A percentile compares a stretch with the other conserved stretches of the same genome.
phyloP scores from a whole-genome alignment of 345 rosid species.

The Dipteronia dyeriana region DNA sequence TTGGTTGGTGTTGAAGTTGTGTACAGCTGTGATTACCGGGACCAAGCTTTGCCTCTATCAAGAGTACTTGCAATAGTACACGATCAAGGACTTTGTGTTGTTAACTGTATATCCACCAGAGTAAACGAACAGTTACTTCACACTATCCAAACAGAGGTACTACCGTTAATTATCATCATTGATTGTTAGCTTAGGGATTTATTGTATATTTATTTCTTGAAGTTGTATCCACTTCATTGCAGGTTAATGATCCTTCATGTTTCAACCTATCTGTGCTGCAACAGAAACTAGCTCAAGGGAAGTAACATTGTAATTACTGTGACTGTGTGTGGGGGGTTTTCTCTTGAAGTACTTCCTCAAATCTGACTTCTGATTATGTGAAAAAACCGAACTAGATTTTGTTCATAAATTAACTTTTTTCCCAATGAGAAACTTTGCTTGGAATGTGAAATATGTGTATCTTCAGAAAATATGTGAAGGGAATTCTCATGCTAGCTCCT shows the following conservation, averaged over 20 bases:
- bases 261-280: slow-evolving; percentile 31
- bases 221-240: slow-evolving; percentile 21
- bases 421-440: neutral
- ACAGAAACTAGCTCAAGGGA: slow-evolving; percentile 33
- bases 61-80: slow-evolving; percentile 43
- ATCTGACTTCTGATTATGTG: slow-evolving; percentile 6
- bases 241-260: slow-evolving; percentile 48
- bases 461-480: neutral
- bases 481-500: neutral
- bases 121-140: slow-evolving; percentile 46
- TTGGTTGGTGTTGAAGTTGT: slow-evolving; percentile 54
- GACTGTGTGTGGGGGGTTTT: neutral
- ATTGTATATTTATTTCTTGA: neutral
- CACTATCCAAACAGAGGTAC: slow-evolving; percentile 61
- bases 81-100: slow-evolving; percentile 51
- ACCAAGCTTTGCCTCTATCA: slow-evolving; percentile 45
- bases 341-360: neutral
- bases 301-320: slow-evolving; percentile 10
- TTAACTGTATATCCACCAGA: slow-evolving; percentile 51
- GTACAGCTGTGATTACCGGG: slow-evolving; percentile 31
- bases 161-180: neutral
- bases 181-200: slow-evolving; percentile 5
- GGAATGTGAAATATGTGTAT: neutral
- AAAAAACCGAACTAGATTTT: slow-evolving; percentile 7
- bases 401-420: neutral